Evolutionary conservation across 176 grass and related monocot species (phyloP).

Genomic region (Lolium multiflorum): DNA sequence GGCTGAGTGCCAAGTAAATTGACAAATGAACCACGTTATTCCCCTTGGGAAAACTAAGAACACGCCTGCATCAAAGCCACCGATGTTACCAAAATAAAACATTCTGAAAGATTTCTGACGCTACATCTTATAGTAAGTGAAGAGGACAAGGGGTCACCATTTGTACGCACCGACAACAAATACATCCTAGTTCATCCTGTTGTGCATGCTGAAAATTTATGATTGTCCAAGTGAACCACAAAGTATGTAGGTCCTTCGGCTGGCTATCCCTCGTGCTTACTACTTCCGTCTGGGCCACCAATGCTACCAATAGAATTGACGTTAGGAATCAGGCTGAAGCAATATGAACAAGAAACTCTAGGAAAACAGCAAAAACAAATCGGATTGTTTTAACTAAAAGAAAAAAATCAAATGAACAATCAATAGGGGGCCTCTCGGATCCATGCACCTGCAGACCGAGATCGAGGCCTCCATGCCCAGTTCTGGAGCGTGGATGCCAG

Average conservation of each 20-base stretch:
- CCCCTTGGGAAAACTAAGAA: conserved; percentile 89
- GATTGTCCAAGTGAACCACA: conserved; percentile 87
- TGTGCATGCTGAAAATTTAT: conserved; percentile 75
- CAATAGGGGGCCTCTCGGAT: too few species aligned
- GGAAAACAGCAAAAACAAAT: too few species aligned
- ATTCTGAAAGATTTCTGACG: neutral
- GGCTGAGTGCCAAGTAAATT: conserved; percentile 80
- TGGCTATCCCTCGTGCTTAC: conserved; percentile 74
- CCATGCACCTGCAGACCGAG: too few species aligned
- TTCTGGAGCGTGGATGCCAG: too few species aligned
- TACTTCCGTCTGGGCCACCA: conserved; percentile 63
- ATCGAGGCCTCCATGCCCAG: too few species aligned
- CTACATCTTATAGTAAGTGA: neutral
- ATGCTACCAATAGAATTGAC: conserved; percentile 45
- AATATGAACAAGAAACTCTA: too few species aligned
- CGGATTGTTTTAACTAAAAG: too few species aligned
- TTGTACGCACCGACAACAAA: conserved; percentile 79
- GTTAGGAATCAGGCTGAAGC: conserved; percentile 1
- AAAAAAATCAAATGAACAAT: too few species aligned
- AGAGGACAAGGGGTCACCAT: conserved; percentile 60
- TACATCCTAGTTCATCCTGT: conserved; percentile 64
- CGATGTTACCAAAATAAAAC: conserved; percentile 13
- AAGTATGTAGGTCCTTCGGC: conserved; percentile 68
- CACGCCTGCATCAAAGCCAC: conserved; percentile 45
- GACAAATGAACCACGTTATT: conserved; percentile 90